Evolutionary conservation across 2,329 filamentous ascomycete genomes (phyloP).

Genomic region (Pseudohalonectria lignicola): DNA sequence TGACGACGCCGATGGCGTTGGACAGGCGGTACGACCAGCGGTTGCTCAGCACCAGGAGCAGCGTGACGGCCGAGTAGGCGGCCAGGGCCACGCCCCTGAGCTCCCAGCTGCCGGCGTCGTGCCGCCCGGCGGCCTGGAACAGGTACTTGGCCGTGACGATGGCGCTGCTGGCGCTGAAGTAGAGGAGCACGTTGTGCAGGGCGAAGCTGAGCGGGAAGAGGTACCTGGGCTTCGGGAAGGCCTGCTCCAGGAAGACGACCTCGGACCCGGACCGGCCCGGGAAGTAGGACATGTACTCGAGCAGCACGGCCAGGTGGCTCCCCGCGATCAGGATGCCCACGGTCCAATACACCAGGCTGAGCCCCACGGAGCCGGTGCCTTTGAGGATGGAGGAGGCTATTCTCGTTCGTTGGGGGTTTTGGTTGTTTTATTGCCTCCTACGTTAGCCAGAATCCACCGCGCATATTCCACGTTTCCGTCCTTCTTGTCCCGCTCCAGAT

Average conservation of each 20-base stretch:
- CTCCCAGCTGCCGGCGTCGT: constrained; percentile 33
- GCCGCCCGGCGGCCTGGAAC: not conserved
- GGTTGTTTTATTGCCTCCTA: no score
- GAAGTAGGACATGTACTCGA: constrained; percentile 54
- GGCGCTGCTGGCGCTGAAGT: constrained; percentile 54
- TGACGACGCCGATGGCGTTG: constrained; percentile 42
- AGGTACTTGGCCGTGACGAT: constrained; percentile 21
- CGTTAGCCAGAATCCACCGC: no score
- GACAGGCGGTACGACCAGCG: constrained; percentile 38
- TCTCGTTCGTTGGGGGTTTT: no score
- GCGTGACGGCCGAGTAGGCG: constrained; percentile 45
- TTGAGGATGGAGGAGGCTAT: constrained; percentile 33
- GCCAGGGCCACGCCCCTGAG: constrained; percentile 55
- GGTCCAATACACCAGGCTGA: constrained; percentile 52
- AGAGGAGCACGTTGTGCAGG: constrained; percentile 49
- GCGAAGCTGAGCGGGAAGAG: constrained; percentile 54
- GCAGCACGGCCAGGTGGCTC: constrained; percentile 44
- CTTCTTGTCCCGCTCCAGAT: no score
- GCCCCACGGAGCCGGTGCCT: constrained; percentile 48
- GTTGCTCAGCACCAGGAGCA: constrained; percentile 38
- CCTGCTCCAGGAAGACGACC: constrained; percentile 57
- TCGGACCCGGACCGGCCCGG: constrained; percentile 54
- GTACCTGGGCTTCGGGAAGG: constrained; percentile 50
- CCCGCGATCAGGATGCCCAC: constrained; percentile 47
- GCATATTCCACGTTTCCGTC: no score